These are phyloP conservation scores for Catenaria anguillulae DNA, from an alignment of 371 early-diverging fungal genomes.

Conservation along the genomic window DNA sequence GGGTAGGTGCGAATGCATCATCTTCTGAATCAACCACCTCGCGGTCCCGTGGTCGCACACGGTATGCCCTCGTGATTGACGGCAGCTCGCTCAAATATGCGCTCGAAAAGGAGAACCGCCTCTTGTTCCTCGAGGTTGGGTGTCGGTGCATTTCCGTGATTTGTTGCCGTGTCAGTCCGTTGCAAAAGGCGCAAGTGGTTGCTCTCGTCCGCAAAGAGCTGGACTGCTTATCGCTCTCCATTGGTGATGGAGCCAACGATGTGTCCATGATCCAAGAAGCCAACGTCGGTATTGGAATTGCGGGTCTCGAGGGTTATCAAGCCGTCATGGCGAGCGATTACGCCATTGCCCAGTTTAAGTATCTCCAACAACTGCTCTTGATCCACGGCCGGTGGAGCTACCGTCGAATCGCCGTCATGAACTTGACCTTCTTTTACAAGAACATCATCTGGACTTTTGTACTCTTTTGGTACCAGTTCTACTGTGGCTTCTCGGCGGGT, in stretches of 20 bases:
- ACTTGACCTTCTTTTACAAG: slow-evolving; percentile 77
- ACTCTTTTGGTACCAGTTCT: slow-evolving; percentile 65
- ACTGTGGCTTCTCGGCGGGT: slow-evolving; percentile 62
- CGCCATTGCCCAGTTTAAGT: slow-evolving; percentile 77
- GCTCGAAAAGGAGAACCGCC: slow-evolving; percentile 42
- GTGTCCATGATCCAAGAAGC: slow-evolving; percentile 89
- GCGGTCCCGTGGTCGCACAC: slow-evolving; percentile 1
- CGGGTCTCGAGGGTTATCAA: slow-evolving; percentile 80
- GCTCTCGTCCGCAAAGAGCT: slow-evolving; percentile 64
- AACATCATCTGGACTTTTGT: slow-evolving; percentile 76
- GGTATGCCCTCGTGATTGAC: slow-evolving; percentile 73
- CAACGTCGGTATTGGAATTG: slow-evolving; percentile 87
- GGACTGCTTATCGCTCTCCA: slow-evolving; percentile 64
- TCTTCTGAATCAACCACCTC: slow-evolving; percentile 10
- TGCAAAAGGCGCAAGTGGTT: slow-evolving; percentile 95
- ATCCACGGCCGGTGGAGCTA: slow-evolving; percentile 86
- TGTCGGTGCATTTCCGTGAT: slow-evolving; percentile 74
- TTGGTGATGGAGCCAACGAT: slow-evolving; percentile 98
- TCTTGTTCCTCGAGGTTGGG: slow-evolving; percentile 54
- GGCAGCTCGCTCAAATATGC: slow-evolving; percentile 71
- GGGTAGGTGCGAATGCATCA: not conserved
- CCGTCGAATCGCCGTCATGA: slow-evolving; percentile 71
- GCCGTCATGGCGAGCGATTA: slow-evolving; percentile 85
- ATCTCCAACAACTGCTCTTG: slow-evolving; percentile 46
- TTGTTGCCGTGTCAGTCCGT: slow-evolving; percentile 87